Percentiles rank a stretch among this genome's conserved stretches.
Conservation (phyloP, 2,329 filamentous ascomycete genomes). For the Aspergillus quadrilineatus region DNA sequence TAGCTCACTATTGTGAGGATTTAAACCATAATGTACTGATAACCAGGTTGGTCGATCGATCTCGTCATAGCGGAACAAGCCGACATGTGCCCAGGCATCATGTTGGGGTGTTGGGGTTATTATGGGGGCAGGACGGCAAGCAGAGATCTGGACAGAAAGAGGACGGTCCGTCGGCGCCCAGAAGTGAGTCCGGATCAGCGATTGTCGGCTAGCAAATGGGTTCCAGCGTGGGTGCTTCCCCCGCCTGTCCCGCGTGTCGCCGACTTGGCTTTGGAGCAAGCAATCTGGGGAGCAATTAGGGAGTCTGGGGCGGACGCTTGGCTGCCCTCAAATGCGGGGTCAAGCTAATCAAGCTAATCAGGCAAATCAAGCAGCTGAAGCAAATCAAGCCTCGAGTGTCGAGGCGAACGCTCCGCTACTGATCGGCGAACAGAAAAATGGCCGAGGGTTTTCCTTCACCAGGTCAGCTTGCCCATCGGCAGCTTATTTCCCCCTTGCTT, state of each 20-base stretch:
- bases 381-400: neutral
- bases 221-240: neutral
- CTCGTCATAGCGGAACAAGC: neutral
- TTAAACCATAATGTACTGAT: no score
- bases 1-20: no score
- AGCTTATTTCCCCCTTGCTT: neutral
- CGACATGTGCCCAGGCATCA: neutral
- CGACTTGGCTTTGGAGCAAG: conserved; percentile 1
- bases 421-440: conserved; percentile 2
- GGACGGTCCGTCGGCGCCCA: neutral
- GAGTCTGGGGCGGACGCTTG: conserved; percentile 6
- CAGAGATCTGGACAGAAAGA: no score
- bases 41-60: no score
- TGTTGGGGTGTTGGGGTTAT: neutral
- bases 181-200: conserved; percentile 1
- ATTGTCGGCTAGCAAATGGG: neutral
- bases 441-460: conserved; percentile 3
- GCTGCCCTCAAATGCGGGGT: neutral
- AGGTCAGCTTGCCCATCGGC: neutral
- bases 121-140: no score
- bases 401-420: neutral
- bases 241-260: neutral
- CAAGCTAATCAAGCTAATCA: neutral
- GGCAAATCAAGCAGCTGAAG: neutral
- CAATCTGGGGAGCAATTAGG: neutral